Conservation (phyloP, 768 basidiomycete species). For the Lepiota subincarnata region DNA sequence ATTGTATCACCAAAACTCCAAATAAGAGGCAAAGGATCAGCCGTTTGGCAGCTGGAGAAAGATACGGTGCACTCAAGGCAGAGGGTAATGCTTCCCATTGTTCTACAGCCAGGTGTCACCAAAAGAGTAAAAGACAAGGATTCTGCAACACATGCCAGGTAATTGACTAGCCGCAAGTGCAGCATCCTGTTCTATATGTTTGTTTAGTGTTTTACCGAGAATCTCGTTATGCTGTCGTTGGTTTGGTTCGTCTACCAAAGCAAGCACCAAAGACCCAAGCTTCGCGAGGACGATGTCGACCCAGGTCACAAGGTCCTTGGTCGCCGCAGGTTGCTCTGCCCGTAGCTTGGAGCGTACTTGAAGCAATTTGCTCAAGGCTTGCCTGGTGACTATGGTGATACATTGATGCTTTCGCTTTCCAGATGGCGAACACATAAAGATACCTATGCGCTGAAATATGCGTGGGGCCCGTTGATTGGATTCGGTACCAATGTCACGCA, state of each 20-base stretch:
- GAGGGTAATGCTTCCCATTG: conserved; percentile 46
- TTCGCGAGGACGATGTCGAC: conserved; percentile 4
- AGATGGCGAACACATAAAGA: neutral
- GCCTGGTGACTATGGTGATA: conserved; percentile 10
- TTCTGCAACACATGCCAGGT: conserved; percentile 42
- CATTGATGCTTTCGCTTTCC: too few species aligned
- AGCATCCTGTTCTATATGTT: conserved; percentile 45
- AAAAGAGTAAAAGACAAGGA: neutral
- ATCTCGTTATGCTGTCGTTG: neutral
- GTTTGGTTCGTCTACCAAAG: conserved; percentile 11
- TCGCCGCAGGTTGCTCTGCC: neutral
- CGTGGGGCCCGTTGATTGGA: neutral
- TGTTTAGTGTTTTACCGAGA: conserved; percentile 24
- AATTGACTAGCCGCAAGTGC: conserved; percentile 62
- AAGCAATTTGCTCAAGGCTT: conserved; percentile 11
- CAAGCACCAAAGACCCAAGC: conserved; percentile 3
- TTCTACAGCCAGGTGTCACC: conserved; percentile 31
- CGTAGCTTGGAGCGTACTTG: conserved; percentile 8
- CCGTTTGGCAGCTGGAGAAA: conserved; percentile 60
- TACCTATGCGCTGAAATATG: neutral
- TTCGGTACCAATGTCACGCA: neutral
- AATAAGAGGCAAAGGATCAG: conserved; percentile 54
- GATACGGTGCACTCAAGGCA: conserved; percentile 41
- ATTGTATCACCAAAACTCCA: conserved; percentile 49
- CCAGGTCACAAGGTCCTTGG: neutral